phyloP scores from a whole-genome alignment of 2,329 filamentous ascomycete genomes.

The Botrytis galanthina region DNA sequence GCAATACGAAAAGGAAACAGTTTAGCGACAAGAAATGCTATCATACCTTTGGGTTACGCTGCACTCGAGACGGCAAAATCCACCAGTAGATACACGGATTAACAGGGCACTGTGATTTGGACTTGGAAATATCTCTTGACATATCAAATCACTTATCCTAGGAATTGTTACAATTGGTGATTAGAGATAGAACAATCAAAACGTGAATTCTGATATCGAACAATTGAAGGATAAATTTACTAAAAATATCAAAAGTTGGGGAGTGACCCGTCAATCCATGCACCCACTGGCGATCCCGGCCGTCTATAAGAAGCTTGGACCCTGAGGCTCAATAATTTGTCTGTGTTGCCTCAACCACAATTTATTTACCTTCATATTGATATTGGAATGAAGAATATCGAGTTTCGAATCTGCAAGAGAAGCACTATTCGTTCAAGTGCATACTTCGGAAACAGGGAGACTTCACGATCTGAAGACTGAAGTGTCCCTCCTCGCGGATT shows the following conservation, averaged over 20 bases:
- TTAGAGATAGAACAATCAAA: too few relatives aligned
- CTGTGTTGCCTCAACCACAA: not conserved
- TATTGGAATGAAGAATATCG: not conserved
- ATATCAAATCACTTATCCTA: too few relatives aligned
- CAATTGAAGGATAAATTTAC: too few relatives aligned
- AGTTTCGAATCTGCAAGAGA: not conserved
- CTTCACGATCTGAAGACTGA: not conserved
- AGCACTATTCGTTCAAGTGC: not conserved
- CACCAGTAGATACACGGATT: too few relatives aligned
- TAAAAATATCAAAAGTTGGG: too few relatives aligned
- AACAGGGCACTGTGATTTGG: too few relatives aligned
- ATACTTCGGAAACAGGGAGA: not conserved
- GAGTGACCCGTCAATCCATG: too few relatives aligned
- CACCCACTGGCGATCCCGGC: not conserved
- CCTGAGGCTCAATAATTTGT: not conserved
- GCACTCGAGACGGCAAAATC: too few relatives aligned
- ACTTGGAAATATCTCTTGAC: too few relatives aligned
- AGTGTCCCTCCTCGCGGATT: not conserved
- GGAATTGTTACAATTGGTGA: too few relatives aligned
- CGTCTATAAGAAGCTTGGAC: not conserved
- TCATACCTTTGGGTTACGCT: not conserved
- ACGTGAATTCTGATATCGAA: too few relatives aligned
- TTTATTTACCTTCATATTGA: not conserved
- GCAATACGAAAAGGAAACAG: not conserved
- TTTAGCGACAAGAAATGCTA: not conserved